Evolutionary conservation across 805 yeast species (phyloP).

Genomic region (Kodamaea restingae): DNA sequence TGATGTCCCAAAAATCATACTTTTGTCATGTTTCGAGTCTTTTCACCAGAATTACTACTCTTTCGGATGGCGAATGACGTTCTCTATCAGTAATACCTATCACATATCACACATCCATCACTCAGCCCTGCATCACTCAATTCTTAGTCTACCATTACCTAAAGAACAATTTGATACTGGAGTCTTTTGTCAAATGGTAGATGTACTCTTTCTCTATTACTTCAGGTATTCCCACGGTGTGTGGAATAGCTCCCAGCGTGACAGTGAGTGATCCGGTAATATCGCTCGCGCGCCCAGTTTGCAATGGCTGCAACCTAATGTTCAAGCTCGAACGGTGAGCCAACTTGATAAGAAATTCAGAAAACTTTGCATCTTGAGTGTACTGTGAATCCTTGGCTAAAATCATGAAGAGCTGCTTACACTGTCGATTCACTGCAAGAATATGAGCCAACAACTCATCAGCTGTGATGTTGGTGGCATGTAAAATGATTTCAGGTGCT

Average conservation of each 20-base stretch:
- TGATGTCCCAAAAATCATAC: too few relatives aligned
- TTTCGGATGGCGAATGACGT: too few relatives aligned
- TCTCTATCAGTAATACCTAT: too few relatives aligned
- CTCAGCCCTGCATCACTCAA: too few relatives aligned
- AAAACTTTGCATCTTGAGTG: conserved; percentile 29
- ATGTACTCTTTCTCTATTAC: conserved; percentile 61
- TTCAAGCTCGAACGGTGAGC: conserved; percentile 49
- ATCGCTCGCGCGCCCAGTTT: conserved; percentile 80
- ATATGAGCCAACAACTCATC: conserved; percentile 33
- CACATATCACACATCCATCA: too few relatives aligned
- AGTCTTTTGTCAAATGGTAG: conserved; percentile 55
- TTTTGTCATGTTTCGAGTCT: too few relatives aligned
- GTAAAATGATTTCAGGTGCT: conserved; percentile 43
- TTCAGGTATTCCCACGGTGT: conserved; percentile 13
- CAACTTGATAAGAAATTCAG: conserved; percentile 46
- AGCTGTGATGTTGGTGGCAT: conserved; percentile 37
- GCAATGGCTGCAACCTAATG: conserved; percentile 60
- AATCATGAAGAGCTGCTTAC: conserved; percentile 35
- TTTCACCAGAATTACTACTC: too few relatives aligned
- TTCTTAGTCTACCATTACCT: conserved; percentile 23
- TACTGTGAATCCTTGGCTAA: conserved; percentile 37
- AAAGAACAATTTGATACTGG: conserved; percentile 40
- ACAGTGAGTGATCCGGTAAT: conserved; percentile 69
- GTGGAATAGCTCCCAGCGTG: conserved; percentile 49
- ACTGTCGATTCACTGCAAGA: conserved; percentile 26